These are phyloP conservation scores for Insectozyma bohioensis DNA, from an alignment of 1,139 yeast genomes.

Conservation along the genomic window DNA sequence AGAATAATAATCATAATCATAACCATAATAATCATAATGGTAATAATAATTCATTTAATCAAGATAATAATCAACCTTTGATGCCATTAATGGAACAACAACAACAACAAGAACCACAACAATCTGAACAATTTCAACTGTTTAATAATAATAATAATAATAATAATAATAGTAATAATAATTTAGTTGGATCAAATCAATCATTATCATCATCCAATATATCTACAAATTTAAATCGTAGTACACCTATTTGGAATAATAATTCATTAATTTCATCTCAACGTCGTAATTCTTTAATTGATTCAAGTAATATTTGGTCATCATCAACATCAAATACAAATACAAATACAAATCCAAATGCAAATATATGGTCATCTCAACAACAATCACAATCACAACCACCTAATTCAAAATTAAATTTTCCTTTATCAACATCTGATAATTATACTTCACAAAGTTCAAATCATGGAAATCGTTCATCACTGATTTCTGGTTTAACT, in stretches of 20 bases:
- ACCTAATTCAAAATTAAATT: background rate
- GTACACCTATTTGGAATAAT: background rate
- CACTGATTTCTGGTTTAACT: slow-evolving; percentile 13
- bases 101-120: slow-evolving; percentile 6
- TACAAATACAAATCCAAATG: background rate
- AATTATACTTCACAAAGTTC: slow-evolving; percentile 10
- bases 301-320: slow-evolving; percentile 10
- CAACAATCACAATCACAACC: slow-evolving; percentile 6
- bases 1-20: background rate
- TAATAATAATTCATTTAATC: background rate
- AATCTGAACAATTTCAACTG: background rate
- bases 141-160: too few relatives aligned
- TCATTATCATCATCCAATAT: slow-evolving; percentile 1
- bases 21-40: slow-evolving; percentile 1
- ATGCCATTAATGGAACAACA: slow-evolving; percentile 4
- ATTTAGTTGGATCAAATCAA: too few relatives aligned
- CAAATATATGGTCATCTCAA: slow-evolving; percentile 7
- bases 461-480: slow-evolving; percentile 10
- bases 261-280: background rate
- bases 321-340: background rate
- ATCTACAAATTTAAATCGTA: too few relatives aligned
- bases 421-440: slow-evolving; percentile 4
- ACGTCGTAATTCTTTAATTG: slow-evolving; percentile 7
- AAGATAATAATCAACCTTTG: background rate
- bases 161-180: too few relatives aligned